phyloP scores from a whole-genome alignment of 2,329 filamentous ascomycete species.

The Arthroderma uncinatum region DNA sequence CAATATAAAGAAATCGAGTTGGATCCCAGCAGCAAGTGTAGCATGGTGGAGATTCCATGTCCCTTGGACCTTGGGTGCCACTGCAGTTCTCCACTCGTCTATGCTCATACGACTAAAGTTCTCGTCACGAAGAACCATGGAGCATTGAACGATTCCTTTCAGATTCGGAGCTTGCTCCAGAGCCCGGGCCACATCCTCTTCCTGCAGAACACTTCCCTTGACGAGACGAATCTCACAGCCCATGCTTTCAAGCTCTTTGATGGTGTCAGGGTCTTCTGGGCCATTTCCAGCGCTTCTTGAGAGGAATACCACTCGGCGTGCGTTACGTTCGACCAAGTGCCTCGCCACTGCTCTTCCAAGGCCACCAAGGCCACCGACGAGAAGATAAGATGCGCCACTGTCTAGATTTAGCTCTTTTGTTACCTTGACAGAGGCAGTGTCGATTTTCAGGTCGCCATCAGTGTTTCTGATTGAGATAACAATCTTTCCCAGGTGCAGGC shows the following conservation, averaged over 20 bases:
- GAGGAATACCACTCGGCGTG: too few species aligned
- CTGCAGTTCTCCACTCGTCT: slow-evolving; percentile 11
- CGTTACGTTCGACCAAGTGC: too few species aligned
- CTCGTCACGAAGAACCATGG: slow-evolving; percentile 12
- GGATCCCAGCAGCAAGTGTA: not conserved
- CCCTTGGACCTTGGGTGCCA: slow-evolving; percentile 22
- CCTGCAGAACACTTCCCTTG: too few species aligned
- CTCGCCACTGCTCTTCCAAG: too few species aligned
- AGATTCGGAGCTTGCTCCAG: not conserved
- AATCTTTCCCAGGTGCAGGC: not conserved
- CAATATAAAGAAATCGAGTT: slow-evolving; percentile 19
- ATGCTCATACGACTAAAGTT: not conserved
- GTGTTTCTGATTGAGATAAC: slow-evolving; percentile 19
- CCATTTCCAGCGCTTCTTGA: too few species aligned
- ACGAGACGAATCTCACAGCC: too few species aligned
- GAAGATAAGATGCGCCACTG: not conserved
- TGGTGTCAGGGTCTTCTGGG: too few species aligned
- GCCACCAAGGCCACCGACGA: slow-evolving; percentile 3
- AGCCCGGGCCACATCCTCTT: slow-evolving; percentile 6
- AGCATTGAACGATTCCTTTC: slow-evolving; percentile 9
- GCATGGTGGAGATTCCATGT: slow-evolving; percentile 20
- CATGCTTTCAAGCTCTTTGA: too few species aligned
- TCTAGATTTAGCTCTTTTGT: not conserved
- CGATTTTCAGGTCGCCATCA: too few species aligned
- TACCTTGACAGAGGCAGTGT: too few species aligned